These are phyloP conservation scores for Vararia minispora DNA, from an alignment of 768 basidiomycete species.

Conservation along the genomic window DNA sequence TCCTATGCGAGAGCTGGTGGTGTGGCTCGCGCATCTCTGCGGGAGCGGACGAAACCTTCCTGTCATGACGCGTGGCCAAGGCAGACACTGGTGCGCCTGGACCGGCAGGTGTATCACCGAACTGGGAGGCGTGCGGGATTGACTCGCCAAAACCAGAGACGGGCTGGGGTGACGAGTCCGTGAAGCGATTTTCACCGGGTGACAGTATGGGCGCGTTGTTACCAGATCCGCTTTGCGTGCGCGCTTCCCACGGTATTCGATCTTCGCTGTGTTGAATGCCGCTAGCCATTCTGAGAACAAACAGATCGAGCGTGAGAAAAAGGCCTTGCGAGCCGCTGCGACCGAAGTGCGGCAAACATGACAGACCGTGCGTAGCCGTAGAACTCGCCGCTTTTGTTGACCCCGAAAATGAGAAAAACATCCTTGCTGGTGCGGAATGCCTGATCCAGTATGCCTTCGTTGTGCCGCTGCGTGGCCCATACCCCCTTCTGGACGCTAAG, in stretches of 20 bases:
- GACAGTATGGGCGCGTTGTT: no score
- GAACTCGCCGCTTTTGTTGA: slow-evolving; percentile 91
- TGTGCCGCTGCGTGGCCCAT: slow-evolving; percentile 93
- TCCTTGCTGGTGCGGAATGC: slow-evolving; percentile 87
- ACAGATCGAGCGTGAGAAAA: no score
- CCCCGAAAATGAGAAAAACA: slow-evolving; percentile 84
- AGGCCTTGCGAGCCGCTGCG: no score
- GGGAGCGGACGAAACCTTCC: slow-evolving; percentile 33
- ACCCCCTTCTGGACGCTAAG: slow-evolving; percentile 65
- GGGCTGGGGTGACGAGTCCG: slow-evolving; percentile 33
- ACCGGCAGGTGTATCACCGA: no score
- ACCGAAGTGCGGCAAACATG: slow-evolving; percentile 3
- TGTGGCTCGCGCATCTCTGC: slow-evolving; percentile 33
- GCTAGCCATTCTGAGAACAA: slow-evolving; percentile 53
- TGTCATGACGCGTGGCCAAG: background rate
- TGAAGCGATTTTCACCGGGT: slow-evolving; percentile 25
- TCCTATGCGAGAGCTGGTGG: slow-evolving; percentile 20
- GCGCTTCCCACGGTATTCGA: slow-evolving; percentile 46
- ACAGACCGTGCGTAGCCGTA: slow-evolving; percentile 81
- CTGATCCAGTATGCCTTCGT: slow-evolving; percentile 84
- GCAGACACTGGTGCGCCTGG: no score
- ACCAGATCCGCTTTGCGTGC: no score
- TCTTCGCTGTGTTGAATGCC: slow-evolving; percentile 43
- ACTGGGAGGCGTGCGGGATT: background rate
- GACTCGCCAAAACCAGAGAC: slow-evolving; percentile 8